phyloP scores from a whole-genome alignment of 2,329 filamentous ascomycete species.

The Exophiala aquamarina region DNA sequence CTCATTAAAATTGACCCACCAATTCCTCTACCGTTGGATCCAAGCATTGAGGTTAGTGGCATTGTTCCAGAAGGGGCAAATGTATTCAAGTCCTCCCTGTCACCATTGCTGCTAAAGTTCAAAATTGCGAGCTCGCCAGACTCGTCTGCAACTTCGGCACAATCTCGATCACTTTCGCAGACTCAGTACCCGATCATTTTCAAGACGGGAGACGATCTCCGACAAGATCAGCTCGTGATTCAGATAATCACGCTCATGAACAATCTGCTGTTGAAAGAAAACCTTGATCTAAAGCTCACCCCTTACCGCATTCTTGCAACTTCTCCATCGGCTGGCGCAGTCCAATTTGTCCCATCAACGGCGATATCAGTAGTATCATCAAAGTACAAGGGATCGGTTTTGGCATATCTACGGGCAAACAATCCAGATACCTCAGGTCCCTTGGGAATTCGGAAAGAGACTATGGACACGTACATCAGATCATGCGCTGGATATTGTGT shows the following conservation, averaged over 20 bases:
- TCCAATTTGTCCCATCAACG: conserved; percentile 88
- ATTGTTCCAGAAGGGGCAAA: conserved; percentile 80
- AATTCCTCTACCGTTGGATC: conserved; percentile 84
- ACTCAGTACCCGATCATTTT: conserved; percentile 89
- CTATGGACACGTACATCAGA: conserved; percentile 91
- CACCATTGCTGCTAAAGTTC: conserved; percentile 88
- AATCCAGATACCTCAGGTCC: conserved; percentile 83
- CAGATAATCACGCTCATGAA: conserved; percentile 99
- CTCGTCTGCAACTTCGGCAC: conserved; percentile 6
- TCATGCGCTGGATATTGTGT: conserved; percentile 98
- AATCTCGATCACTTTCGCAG: conserved; percentile 41
- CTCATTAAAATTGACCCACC: conserved; percentile 80
- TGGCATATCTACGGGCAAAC: conserved; percentile 83
- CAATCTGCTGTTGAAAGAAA: conserved; percentile 89
- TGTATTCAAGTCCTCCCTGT: conserved; percentile 94
- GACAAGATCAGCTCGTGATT: conserved; percentile 95
- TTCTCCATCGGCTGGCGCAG: conserved; percentile 81
- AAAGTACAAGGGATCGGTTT: conserved; percentile 75
- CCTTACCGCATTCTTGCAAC: conserved; percentile 97
- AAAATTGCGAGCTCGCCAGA: conserved; percentile 61
- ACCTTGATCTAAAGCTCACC: conserved; percentile 89
- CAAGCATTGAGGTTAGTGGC: conserved; percentile 74
- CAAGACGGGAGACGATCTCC: conserved; percentile 93
- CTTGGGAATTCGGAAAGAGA: conserved; percentile 84
- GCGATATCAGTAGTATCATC: conserved; percentile 78